Evolutionary conservation across 73 alveolate species (phyloP), one percentile per base, ranked within the genome.

Genomic region (Paraurostyla sp.): DNA sequence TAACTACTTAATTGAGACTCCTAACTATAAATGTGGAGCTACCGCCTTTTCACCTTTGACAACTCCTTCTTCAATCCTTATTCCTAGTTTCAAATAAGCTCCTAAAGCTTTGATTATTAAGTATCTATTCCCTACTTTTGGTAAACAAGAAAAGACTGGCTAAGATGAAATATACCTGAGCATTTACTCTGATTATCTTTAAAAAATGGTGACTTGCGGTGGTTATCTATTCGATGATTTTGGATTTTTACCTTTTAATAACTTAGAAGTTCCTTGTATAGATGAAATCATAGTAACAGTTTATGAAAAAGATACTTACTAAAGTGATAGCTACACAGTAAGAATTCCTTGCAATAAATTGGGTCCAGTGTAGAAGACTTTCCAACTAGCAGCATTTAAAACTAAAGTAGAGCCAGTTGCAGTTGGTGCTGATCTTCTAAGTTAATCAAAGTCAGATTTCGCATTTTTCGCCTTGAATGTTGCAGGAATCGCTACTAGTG

Each of bases 101-200:
- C 18, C 48, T 30, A 62, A 62, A 35, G 51, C 29, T 6, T 43
- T 25, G 7, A 7, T 9, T 9, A 43, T 62, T 30, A 62, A 62
- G 23, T 62, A 62, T 22, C 51, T 62, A 25, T 7, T 25, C 6
- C 18, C 51, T 29, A 27, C 29, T 29, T 62, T 62, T 62, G 80
- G 80, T 22, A 62, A 27, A 13, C 15, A 62, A 30, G 80, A 62
- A 15, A 62, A 35, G 51, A 9, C 33, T 62, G 80, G 48, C 22
- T 7, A 15, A 6, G 80, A 62, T 35, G 33, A 25, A 15, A 62
- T 62, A 23, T 62, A 4, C 51, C 23, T 62, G 11, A 62, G 80
- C 80, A 62, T 62, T 29, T 62, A 62, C 51, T 62, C 80, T 30
- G 80, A 62, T 35, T 62, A 62, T 62, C 29, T 20, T 25, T 22